phyloP scores from a whole-genome alignment of 139 green algal genomes.

The Tetradesmus lagerheimii region DNA sequence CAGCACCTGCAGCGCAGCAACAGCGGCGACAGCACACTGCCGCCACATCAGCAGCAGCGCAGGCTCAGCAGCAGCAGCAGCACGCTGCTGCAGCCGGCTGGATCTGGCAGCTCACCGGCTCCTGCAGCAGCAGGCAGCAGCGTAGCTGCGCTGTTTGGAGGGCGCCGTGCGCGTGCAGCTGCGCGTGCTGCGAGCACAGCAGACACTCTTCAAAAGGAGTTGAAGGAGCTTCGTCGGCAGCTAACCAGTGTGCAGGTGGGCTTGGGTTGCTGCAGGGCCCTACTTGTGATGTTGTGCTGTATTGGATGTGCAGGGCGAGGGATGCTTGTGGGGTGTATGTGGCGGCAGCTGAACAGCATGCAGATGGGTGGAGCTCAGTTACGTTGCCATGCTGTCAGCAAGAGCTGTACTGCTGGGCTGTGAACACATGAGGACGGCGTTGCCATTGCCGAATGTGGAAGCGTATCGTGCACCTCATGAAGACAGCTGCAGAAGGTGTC shows the following conservation, averaged over 20 bases:
- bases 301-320: too few relatives aligned
- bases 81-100: neutral
- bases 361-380: too few relatives aligned
- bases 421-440: too few relatives aligned
- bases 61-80: neutral
- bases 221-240: slow-evolving; percentile 31
- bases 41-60: slow-evolving; percentile 9
- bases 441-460: too few relatives aligned
- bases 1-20: neutral
- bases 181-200: slow-evolving; percentile 4
- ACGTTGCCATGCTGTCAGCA: too few relatives aligned
- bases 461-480: too few relatives aligned
- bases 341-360: neutral
- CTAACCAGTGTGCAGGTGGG: neutral
- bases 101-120: neutral
- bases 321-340: too few relatives aligned
- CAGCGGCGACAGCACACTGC: neutral
- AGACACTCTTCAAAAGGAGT: slow-evolving; percentile 4
- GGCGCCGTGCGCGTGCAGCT: slow-evolving; percentile 7
- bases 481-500: too few relatives aligned
- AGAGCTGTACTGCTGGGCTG: too few relatives aligned
- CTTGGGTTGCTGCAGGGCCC: neutral
- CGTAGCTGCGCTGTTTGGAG: slow-evolving; percentile 7
- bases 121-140: neutral
- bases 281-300: too few relatives aligned